phyloP scores from a whole-genome alignment of 2,329 filamentous ascomycete genomes.

The Trematosphaeria pertusa region DNA sequence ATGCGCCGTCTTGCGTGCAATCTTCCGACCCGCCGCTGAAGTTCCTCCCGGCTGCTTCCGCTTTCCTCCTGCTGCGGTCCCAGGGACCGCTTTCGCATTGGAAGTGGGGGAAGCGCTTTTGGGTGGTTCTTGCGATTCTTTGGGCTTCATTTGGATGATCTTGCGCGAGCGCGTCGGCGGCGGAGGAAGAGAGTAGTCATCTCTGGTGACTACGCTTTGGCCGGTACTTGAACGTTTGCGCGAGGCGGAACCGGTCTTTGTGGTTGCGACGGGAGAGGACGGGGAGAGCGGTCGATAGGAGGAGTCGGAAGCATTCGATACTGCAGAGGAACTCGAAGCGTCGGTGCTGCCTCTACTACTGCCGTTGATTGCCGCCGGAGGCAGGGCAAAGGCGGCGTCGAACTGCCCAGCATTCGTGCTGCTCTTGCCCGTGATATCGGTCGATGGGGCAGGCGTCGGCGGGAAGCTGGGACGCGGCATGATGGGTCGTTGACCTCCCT shows the following conservation, averaged over 20 bases:
- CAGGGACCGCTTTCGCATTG: slow-evolving; percentile 28
- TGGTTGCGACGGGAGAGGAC: slow-evolving; percentile 41
- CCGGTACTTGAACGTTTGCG: slow-evolving; percentile 41
- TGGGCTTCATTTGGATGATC: slow-evolving; percentile 97
- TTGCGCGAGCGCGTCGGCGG: slow-evolving; percentile 91
- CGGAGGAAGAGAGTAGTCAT: slow-evolving; percentile 82
- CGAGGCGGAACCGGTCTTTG: slow-evolving; percentile 35
- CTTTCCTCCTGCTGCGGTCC: slow-evolving; percentile 59
- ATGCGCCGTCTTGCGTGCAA: slow-evolving; percentile 93
- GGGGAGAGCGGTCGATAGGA: slow-evolving; percentile 59
- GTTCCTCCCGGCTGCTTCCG: slow-evolving; percentile 74
- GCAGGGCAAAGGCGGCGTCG: slow-evolving; percentile 76
- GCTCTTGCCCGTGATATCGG: slow-evolving; percentile 78
- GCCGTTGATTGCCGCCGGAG: slow-evolving; percentile 75
- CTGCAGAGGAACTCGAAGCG: slow-evolving; percentile 53
- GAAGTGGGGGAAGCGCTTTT: slow-evolving; percentile 28
- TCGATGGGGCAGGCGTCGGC: slow-evolving; percentile 80
- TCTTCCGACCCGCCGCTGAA: slow-evolving; percentile 90
- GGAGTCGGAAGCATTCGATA: slow-evolving; percentile 58
- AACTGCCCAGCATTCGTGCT: slow-evolving; percentile 66
- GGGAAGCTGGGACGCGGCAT: slow-evolving; percentile 74
- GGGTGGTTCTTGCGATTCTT: slow-evolving; percentile 33
- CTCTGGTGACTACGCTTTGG: slow-evolving; percentile 57
- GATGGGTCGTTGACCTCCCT: slow-evolving; percentile 24
- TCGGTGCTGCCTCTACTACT: slow-evolving; percentile 52